These are phyloP conservation scores for Quercus agrifolia DNA, from an alignment of 306 rosid genomes.

Conservation along the genomic window DNA sequence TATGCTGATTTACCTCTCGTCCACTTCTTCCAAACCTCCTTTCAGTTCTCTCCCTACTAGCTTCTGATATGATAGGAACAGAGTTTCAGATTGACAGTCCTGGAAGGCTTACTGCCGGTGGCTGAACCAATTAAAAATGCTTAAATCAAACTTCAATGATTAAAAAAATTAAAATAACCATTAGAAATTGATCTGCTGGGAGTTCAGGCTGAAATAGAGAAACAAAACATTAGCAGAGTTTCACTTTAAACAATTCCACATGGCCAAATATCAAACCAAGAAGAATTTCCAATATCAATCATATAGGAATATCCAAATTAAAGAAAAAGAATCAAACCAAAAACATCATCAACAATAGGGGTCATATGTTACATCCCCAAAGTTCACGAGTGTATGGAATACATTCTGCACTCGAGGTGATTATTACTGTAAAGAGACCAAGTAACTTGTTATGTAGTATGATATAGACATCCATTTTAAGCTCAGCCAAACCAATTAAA, in stretches of 20 bases:
- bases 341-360: not conserved
- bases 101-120: not conserved
- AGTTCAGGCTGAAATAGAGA: slow-evolving; percentile 2
- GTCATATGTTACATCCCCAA: not conserved
- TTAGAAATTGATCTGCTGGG: not conserved
- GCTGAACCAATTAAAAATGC: not conserved
- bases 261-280: not conserved
- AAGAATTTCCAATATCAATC: not conserved
- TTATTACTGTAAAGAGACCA: not conserved
- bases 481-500: not conserved
- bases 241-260: not conserved
- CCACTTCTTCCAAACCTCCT: not conserved
- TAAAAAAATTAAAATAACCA: not conserved
- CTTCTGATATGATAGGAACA: not conserved
- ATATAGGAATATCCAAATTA: not conserved
- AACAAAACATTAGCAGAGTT: not conserved
- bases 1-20: not conserved
- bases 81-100: not conserved
- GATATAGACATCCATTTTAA: not conserved
- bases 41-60: not conserved
- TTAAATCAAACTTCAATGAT: not conserved
- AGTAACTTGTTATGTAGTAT: not conserved
- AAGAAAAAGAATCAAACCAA: not conserved
- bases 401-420: too few species aligned
- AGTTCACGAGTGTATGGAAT: not conserved